Evolutionary conservation across 164 flowering plant genomes (phyloP), one percentile per base, ranked within the genome.

Genomic region (Vitis amurensis): DNA sequence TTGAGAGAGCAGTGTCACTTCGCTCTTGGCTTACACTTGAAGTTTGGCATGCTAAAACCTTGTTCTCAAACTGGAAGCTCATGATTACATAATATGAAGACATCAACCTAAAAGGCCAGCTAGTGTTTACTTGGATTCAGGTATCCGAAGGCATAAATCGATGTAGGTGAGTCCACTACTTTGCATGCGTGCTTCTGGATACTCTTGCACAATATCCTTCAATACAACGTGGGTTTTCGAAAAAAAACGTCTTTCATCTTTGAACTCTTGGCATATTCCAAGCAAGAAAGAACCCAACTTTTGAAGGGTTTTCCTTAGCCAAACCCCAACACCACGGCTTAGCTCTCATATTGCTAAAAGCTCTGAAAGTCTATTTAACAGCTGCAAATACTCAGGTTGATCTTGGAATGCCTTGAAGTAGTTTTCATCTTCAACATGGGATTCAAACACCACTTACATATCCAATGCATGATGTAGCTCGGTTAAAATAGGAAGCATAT

Each of bases 351-450:
- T 76, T 37, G 88, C 97, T 23, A 94, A 86, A 60, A 96, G 87
- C 77, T 87, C 90, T 50, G 98, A 89, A 53, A 84, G 79, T 73
- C 89, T 89, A 74, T 93, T 98, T 69, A 96, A 72, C 67, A 92
- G 79, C 85, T 93, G 99, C 79, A 96, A 80, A 87, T 96, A 93
- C 86, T 93, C 99, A 16, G 99, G 88, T 11, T 93, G 82, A 50
- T 92, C 94, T 83, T 91, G 98, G 75, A 96, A 96, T 72, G 97
- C 99, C 99, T 96, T 88, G 72, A 83, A 88, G 77, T 84, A 96
- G 75, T 89, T 91, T 63, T 93, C 97, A 71, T 92, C 93, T 71
- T 89, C 93, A 61, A 92, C 94, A 76, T 79, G 90, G 51, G 72
- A 68, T 72, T 96, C 97, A 74, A 96, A 94, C 50, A 83, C 82